phyloP scores from a whole-genome alignment of 129 eudicot species.

The Daucus carota region DNA sequence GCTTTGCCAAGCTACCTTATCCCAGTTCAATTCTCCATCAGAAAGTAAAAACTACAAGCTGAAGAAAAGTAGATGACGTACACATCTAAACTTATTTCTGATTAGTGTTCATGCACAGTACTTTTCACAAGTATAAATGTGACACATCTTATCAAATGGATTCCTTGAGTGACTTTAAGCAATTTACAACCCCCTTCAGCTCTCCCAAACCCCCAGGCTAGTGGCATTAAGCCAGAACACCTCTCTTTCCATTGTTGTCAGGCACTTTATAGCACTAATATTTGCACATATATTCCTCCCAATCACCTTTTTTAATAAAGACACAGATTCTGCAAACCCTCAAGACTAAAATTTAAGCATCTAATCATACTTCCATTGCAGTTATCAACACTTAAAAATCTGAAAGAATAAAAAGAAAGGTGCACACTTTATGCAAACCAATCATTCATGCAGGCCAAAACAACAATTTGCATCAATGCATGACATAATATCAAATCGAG shows the following conservation, averaged over 20 bases:
- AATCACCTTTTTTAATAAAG: slow-evolving; percentile 15
- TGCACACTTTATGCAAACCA: slow-evolving; percentile 6
- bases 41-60: not conserved
- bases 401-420: not conserved
- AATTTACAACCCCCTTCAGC: not conserved
- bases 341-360: slow-evolving; percentile 18
- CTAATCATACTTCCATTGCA: slow-evolving; percentile 4
- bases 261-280: slow-evolving; percentile 27
- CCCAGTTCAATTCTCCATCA: not conserved
- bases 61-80: slow-evolving; percentile 13
- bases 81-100: not conserved
- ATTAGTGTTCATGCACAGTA: slow-evolving; percentile 8
- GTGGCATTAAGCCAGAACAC: slow-evolving; percentile 20
- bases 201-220: slow-evolving; percentile 10
- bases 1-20: slow-evolving; percentile 1
- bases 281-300: slow-evolving; percentile 33
- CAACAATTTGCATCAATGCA: slow-evolving; percentile 5
- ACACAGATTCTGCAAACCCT: slow-evolving; percentile 16
- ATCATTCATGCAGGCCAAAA: slow-evolving; percentile 12
- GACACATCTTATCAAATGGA: slow-evolving; percentile 27
- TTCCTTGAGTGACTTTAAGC: slow-evolving; percentile 33
- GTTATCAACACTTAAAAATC: not conserved
- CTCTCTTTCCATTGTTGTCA: slow-evolving; percentile 23
- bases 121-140: slow-evolving; percentile 17
- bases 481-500: not conserved